Conservation (phyloP, 495 filamentous ascomycete genomes). For the Letharia columbiana region DNA sequence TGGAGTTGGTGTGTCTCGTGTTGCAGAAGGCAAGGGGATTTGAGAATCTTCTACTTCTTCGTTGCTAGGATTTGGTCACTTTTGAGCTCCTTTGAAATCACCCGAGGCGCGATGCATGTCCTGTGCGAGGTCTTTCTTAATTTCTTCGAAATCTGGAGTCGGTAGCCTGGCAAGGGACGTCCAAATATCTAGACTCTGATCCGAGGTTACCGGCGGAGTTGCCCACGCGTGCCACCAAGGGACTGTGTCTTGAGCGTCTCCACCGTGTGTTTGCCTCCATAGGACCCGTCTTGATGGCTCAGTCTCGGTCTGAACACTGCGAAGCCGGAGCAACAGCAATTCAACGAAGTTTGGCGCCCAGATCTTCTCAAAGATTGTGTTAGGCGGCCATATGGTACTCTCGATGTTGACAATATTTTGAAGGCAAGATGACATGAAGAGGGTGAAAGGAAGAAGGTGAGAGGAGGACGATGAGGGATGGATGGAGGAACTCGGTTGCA, state of each 20-base stretch:
- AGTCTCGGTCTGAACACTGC: background rate
- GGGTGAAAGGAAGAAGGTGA: background rate
- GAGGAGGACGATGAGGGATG: background rate
- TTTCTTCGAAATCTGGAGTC: background rate
- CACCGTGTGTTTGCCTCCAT: background rate
- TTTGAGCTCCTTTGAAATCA: background rate
- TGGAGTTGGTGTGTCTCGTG: background rate
- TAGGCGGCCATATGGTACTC: background rate
- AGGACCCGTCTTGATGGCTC: background rate
- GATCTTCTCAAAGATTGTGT: background rate
- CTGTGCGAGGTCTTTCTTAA: background rate
- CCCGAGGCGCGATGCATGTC: background rate
- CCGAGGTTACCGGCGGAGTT: background rate
- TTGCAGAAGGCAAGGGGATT: background rate
- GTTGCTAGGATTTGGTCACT: background rate
- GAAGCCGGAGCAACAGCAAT: background rate
- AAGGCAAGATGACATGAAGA: background rate
- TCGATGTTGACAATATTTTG: background rate
- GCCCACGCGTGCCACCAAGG: background rate
- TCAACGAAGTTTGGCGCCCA: background rate
- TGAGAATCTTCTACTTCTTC: background rate
- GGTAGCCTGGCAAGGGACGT: background rate
- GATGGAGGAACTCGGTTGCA: background rate
- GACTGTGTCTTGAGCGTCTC: background rate
- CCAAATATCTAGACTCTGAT: background rate